Conservation (phyloP, 2,329 filamentous ascomycete genomes). For the Coccinonectria pachysandricola region DNA sequence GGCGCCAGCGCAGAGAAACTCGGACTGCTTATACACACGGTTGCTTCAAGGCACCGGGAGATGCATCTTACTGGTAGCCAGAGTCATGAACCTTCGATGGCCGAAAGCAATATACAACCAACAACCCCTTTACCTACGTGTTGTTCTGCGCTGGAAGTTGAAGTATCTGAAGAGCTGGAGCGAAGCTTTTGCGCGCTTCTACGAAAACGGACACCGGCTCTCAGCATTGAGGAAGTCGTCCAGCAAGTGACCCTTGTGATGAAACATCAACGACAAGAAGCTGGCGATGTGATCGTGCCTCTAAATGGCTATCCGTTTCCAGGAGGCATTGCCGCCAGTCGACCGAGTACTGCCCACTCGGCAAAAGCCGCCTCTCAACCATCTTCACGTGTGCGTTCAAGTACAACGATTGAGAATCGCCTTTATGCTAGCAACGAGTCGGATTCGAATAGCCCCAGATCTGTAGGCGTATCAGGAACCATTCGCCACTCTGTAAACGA, state of each 20-base stretch:
- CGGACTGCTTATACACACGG: constrained; percentile 27
- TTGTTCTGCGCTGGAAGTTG: constrained; percentile 36
- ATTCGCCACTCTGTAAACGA: too few relatives aligned
- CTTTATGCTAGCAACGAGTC: too few relatives aligned
- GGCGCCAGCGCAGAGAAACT: constrained; percentile 11
- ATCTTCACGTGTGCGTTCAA: constrained; percentile 14
- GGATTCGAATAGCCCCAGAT: too few relatives aligned
- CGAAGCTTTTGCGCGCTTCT: constrained; percentile 40
- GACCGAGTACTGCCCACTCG: constrained; percentile 11
- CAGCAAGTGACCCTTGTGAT: constrained; percentile 33
- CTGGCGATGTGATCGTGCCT: constrained; percentile 6
- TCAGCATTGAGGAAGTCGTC: constrained; percentile 35
- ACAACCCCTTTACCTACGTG: constrained; percentile 30
- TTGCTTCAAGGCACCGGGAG: constrained; percentile 36
- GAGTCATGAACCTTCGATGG: constrained; percentile 19
- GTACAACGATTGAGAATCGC: constrained; percentile 8
- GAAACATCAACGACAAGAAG: constrained; percentile 10
- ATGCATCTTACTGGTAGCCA: constrained; percentile 32
- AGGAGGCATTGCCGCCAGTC: constrained; percentile 7
- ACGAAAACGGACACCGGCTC: constrained; percentile 27
- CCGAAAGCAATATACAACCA: constrained; percentile 19
- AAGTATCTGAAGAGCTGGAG: constrained; percentile 37
- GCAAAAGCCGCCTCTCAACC: constrained; percentile 7
- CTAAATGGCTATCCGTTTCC: constrained; percentile 8
- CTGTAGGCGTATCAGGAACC: too few relatives aligned